These are phyloP conservation scores for Lentinula boryana DNA, from an alignment of 768 basidiomycete species.

Conservation along the genomic window DNA sequence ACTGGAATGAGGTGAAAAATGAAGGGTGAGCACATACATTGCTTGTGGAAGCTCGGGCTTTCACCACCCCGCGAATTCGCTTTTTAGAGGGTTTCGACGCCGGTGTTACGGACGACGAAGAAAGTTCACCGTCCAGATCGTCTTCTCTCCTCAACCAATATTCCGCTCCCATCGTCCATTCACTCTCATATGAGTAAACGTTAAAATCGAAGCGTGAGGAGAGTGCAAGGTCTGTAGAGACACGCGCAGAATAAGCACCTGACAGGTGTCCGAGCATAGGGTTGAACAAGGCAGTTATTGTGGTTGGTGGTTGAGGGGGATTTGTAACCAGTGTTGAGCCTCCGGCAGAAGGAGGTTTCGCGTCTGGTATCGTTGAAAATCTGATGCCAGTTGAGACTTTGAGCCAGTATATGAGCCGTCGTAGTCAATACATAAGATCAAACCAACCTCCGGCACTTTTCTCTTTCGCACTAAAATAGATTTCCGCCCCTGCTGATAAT, in stretches of 20 bases:
- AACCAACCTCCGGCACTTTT: slow-evolving; percentile 85
- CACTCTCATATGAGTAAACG: slow-evolving; percentile 93
- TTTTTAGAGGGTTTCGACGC: slow-evolving; percentile 13
- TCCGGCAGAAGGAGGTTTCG: slow-evolving; percentile 61
- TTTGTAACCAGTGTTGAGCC: slow-evolving; percentile 31
- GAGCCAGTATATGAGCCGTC: background rate
- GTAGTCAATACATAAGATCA: background rate
- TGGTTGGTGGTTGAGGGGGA: slow-evolving; percentile 81
- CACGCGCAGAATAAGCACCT: slow-evolving; percentile 84
- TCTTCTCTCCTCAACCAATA: slow-evolving; percentile 80
- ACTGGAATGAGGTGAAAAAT: background rate
- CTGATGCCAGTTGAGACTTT: slow-evolving; percentile 88
- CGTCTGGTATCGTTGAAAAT: slow-evolving; percentile 89
- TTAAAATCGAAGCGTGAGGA: slow-evolving; percentile 95
- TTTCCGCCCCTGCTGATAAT: slow-evolving; percentile 86
- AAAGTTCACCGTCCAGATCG: slow-evolving; percentile 9
- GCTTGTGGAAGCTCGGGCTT: slow-evolving; percentile 84
- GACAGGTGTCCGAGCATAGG: slow-evolving; percentile 95
- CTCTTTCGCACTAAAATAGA: slow-evolving; percentile 92
- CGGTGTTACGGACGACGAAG: background rate
- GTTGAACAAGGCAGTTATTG: slow-evolving; percentile 91
- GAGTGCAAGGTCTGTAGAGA: slow-evolving; percentile 78
- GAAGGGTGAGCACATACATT: slow-evolving; percentile 49
- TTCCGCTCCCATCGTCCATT: slow-evolving; percentile 92
- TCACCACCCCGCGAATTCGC: slow-evolving; percentile 76